These are phyloP conservation scores for Rosellinia necatrix DNA, from an alignment of 2,329 filamentous ascomycete genomes.

Conservation along the genomic window DNA sequence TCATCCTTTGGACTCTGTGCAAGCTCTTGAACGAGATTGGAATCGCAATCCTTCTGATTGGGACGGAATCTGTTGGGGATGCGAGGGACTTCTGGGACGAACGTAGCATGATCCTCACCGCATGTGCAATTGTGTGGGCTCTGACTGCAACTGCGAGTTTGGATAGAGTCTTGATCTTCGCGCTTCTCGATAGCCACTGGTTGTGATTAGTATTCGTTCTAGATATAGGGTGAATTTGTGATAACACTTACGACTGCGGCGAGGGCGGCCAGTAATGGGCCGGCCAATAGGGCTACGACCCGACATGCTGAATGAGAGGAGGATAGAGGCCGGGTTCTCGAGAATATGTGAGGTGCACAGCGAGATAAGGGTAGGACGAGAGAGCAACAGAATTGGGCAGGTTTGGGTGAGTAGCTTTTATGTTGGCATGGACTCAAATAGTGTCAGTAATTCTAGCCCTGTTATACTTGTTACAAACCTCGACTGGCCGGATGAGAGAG, in stretches of 20 bases:
- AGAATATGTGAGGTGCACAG: not conserved
- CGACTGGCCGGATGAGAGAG: not conserved
- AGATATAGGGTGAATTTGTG: not conserved
- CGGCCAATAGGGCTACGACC: conserved; percentile 13
- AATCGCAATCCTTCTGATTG: not conserved
- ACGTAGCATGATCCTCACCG: not conserved
- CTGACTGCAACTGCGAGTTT: not conserved
- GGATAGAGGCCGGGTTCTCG: not conserved
- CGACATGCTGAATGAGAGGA: conserved; percentile 8
- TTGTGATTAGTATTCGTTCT: not conserved
- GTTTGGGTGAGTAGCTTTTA: no score
- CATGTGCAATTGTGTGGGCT: not conserved
- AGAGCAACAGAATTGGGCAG: not conserved
- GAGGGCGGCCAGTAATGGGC: conserved; percentile 19
- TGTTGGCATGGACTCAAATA: no score
- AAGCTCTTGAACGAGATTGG: not conserved
- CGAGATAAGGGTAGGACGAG: no score
- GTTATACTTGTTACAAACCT: no score
- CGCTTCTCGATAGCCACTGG: conserved; percentile 2
- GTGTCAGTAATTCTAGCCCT: not conserved
- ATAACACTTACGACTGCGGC: conserved; percentile 16
- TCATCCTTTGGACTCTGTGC: not conserved
- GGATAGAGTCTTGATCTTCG: not conserved
- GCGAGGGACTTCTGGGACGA: conserved; percentile 20
- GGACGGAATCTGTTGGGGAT: conserved; percentile 14